These are phyloP conservation scores for Panaeolus cyanescens DNA, from an alignment of 768 basidiomycete genomes.

Conservation along the genomic window DNA sequence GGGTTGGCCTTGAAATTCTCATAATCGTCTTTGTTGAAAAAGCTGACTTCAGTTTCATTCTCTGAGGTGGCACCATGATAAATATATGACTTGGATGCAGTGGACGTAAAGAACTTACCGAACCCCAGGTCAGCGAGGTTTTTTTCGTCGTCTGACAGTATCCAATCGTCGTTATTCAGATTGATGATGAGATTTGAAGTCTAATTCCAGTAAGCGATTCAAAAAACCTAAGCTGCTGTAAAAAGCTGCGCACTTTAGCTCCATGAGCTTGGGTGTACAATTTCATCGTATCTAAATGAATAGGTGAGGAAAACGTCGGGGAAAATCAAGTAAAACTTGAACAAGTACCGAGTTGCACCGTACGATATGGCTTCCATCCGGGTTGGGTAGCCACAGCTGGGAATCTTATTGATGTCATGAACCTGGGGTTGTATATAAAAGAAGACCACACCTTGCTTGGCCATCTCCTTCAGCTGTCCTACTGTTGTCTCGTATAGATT, in stretches of 20 bases:
- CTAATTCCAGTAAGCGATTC: conserved; percentile 39
- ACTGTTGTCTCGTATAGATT: conserved; percentile 83
- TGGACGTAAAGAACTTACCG: conserved; percentile 50
- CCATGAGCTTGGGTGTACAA: conserved; percentile 95
- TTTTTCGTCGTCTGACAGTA: conserved; percentile 67
- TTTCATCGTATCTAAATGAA: conserved; percentile 81
- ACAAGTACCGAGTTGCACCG: conserved; percentile 61
- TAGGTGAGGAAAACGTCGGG: conserved; percentile 2
- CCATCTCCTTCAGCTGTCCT: conserved; percentile 72
- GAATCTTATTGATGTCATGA: conserved; percentile 9
- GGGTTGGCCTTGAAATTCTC: conserved; percentile 83
- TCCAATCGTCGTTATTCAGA: conserved; percentile 94
- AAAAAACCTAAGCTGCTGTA: not conserved
- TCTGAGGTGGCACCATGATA: conserved; percentile 48
- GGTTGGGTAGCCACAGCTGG: conserved; percentile 72
- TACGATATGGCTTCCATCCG: conserved; percentile 90
- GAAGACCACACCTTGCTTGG: conserved; percentile 55
- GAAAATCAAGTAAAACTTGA: not conserved
- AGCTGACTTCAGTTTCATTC: conserved; percentile 94
- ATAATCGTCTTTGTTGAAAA: conserved; percentile 81
- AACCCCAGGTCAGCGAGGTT: conserved; percentile 73
- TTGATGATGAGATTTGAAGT: conserved; percentile 98
- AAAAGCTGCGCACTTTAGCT: conserved; percentile 63
- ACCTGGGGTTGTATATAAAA: conserved; percentile 5
- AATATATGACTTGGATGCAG: not conserved